Percentiles rank a stretch among this genome's conserved stretches.
Evolutionary conservation across 2,329 filamentous ascomycete species (phyloP).

Genomic region (Penicillium sp.): DNA sequence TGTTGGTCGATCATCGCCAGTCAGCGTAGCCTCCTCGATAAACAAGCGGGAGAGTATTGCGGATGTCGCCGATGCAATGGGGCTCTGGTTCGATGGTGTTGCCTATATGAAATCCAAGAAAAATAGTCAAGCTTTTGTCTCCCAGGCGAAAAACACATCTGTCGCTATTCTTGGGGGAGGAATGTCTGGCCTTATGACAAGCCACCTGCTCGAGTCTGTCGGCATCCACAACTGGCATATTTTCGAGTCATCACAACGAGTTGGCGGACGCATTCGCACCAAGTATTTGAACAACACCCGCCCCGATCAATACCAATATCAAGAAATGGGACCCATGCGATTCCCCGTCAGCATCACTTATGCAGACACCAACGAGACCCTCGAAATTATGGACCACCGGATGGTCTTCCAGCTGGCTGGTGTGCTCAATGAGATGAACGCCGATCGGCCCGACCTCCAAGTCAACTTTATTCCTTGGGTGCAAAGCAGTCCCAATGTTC

Average conservation of each 20-base stretch:
- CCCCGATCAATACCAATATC: constrained; percentile 40
- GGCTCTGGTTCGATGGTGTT: constrained; percentile 46
- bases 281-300: constrained; percentile 45
- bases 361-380: constrained; percentile 45
- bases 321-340: constrained; percentile 51
- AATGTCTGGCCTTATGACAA: constrained; percentile 41
- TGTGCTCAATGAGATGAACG: constrained; percentile 46
- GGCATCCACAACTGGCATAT: constrained; percentile 51
- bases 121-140: constrained; percentile 25
- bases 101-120: constrained; percentile 39
- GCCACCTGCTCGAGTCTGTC: constrained; percentile 47
- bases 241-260: constrained; percentile 44
- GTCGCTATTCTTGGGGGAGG: constrained; percentile 45
- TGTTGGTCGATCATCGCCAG: constrained; percentile 26
- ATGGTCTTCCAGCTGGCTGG: constrained; percentile 49
- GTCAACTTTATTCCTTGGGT: constrained; percentile 49
- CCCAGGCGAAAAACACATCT: constrained; percentile 35
- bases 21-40: constrained; percentile 20
- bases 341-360: constrained; percentile 47
- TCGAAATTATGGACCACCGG: constrained; percentile 46
- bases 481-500: constrained; percentile 53
- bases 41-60: constrained; percentile 32
- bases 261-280: constrained; percentile 50
- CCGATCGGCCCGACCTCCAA: constrained; percentile 35
- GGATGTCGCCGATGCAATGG: constrained; percentile 39